Conservation (phyloP, 805 yeast genomes). For the Myxozyma kluyveri region DNA sequence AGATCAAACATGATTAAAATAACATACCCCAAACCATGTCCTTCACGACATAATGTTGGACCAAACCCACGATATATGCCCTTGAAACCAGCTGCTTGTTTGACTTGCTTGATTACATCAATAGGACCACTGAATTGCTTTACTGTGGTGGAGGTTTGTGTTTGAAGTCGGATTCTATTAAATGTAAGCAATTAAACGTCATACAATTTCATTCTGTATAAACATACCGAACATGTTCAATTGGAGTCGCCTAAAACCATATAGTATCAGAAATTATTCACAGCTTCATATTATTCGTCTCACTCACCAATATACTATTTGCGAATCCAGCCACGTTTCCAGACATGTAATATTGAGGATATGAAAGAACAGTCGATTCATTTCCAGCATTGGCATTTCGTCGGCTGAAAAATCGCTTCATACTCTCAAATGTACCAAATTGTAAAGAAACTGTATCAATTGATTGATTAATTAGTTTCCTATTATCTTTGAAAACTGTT, state of each 20-base stretch:
- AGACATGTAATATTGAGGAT: conserved; percentile 69
- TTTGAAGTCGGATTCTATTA: conserved; percentile 87
- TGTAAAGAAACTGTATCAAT: conserved; percentile 63
- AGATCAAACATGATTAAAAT: neutral
- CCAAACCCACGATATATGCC: conserved; percentile 77
- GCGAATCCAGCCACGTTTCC: conserved; percentile 94
- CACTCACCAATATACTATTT: conserved; percentile 60
- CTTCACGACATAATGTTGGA: conserved; percentile 82
- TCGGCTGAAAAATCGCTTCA: conserved; percentile 72
- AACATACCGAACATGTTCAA: conserved; percentile 26
- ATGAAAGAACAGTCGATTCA: conserved; percentile 43
- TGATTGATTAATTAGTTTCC: neutral
- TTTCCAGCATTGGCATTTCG: conserved; percentile 40
- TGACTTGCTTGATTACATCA: conserved; percentile 63
- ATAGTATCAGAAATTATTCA: neutral
- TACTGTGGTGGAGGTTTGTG: conserved; percentile 58
- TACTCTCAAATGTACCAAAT: conserved; percentile 89
- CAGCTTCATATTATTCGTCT: neutral
- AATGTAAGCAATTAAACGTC: neutral
- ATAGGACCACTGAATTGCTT: conserved; percentile 69
- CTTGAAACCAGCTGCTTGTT: conserved; percentile 50
- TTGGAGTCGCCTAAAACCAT: conserved; percentile 15
- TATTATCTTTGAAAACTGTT: neutral
- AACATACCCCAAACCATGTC: conserved; percentile 70
- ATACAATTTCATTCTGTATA: too few relatives aligned